Evolutionary conservation across 345 rosid genomes (phyloP), one percentile per base, ranked within the genome.

Genomic region (Capsella bursapastoris): DNA sequence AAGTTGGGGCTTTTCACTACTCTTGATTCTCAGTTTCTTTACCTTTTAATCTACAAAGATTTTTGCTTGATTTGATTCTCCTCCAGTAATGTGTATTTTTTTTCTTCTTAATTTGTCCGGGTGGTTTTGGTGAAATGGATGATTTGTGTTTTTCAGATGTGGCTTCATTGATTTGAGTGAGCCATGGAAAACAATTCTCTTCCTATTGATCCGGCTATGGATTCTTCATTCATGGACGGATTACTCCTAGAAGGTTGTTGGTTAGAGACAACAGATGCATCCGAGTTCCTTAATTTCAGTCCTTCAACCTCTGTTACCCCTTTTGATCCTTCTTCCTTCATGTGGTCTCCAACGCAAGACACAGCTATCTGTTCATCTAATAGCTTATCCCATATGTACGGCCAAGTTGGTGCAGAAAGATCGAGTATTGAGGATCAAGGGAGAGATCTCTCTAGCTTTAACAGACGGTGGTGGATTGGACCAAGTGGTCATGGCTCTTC

Each of bases 171-270:
- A 73, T 47, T 38, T 79, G 50, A 70, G 43, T 79, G 35, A 70
- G 34, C 13, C 2, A 52, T 72, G 70, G 88, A 91, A 45, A 70
- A 72, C 66, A 38, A 68, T 69, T 81, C 73, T 56, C 40, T 66
- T 6, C 75, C 82, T 1, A 44, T 48, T 10, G 87, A 84, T 83
- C 79, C 84, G 1, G 57, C 83, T 22, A 88, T 88, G 96, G 96
- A 94, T 67, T 78, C 88, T 29, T 90, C 87, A 37, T 84, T 37
- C 82, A 84, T 94, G 88, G 89, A 94, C 68, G 93, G 87, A 34
- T 78, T 94, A 66, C 70, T 94, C 38, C 56, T 89, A 35, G 95
- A 91, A 31, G 98, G 98, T 44, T 94, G 93, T 84, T 94, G 98
- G 97, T 77, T 91, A 81, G 95, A 90, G 81, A 76, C 95, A 41